These are phyloP conservation scores for Pseudonectria buxi DNA, from an alignment of 2,329 filamentous ascomycete genomes.

Conservation along the genomic window DNA sequence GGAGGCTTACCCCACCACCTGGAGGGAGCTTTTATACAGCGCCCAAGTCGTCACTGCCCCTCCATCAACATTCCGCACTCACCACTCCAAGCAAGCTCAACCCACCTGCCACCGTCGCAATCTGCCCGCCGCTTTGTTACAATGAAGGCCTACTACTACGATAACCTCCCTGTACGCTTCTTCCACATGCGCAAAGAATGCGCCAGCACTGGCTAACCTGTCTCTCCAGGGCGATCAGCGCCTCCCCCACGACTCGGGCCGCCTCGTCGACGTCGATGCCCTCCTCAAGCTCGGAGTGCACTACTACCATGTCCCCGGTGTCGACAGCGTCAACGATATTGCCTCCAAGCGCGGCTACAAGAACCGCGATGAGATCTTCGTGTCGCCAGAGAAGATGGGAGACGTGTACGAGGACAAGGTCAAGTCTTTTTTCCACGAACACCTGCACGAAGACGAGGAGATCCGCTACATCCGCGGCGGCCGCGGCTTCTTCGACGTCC, in stretches of 20 bases:
- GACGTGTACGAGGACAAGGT: constrained; percentile 88
- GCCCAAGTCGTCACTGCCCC: constrained; percentile 1
- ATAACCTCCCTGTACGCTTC: constrained; percentile 44
- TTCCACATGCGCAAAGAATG: not conserved
- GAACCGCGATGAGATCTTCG: constrained; percentile 89
- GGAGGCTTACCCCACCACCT: constrained; percentile 14
- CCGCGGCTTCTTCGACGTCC: constrained; percentile 87
- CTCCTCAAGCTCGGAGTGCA: constrained; percentile 72
- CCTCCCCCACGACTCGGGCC: constrained; percentile 79
- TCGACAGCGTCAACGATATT: constrained; percentile 65
- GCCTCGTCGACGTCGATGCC: constrained; percentile 54
- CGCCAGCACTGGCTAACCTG: constrained; percentile 1
- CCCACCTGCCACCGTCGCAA: not conserved
- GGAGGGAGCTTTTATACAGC: constrained; percentile 5
- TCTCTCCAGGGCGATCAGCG: constrained; percentile 78
- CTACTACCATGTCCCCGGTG: constrained; percentile 61
- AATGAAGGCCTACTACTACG: constrained; percentile 55
- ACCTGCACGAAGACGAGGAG: constrained; percentile 97
- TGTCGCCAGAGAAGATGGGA: constrained; percentile 81
- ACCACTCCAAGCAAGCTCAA: not conserved
- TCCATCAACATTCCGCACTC: constrained; percentile 1
- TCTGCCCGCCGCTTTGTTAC: constrained; percentile 11
- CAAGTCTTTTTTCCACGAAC: constrained; percentile 88
- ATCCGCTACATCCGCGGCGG: constrained; percentile 91
- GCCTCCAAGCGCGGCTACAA: constrained; percentile 75